Conservation (phyloP, 345 rosid genomes). For the Eucalyptus guilfoylei region DNA sequence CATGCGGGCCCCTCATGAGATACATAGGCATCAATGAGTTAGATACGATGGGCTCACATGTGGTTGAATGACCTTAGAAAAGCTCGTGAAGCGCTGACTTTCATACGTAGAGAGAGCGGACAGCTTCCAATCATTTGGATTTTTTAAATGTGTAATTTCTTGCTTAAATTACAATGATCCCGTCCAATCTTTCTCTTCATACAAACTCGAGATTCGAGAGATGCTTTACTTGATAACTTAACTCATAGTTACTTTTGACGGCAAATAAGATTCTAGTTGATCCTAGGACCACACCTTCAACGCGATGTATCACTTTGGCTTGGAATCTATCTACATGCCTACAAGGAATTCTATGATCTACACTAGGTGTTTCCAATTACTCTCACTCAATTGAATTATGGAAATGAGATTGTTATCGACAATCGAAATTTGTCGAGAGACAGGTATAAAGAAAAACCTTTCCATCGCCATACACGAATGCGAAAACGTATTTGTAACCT, state of each 20-base stretch:
- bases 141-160: not conserved
- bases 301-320: not conserved
- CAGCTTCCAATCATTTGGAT: not conserved
- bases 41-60: not conserved
- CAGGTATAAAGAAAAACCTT: not conserved
- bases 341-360: not conserved
- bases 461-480: not conserved
- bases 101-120: not conserved
- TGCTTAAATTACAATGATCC: not conserved
- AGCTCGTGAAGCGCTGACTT: not conserved
- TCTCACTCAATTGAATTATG: not conserved
- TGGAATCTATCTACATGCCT: not conserved
- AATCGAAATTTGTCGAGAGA: not conserved
- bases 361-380: not conserved
- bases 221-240: not conserved
- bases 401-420: not conserved
- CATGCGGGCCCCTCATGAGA: not conserved
- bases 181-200: not conserved
- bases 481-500: not conserved
- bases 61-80: not conserved
- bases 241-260: not conserved
- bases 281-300: not conserved
- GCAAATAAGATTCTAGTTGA: not conserved
- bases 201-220: not conserved
- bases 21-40: rapidly evolving